Percentiles rank a stretch among this genome's conserved stretches.
Evolutionary conservation across 352 stramenopile genomes (phyloP).

Genomic region (Phytophthora sp.): DNA sequence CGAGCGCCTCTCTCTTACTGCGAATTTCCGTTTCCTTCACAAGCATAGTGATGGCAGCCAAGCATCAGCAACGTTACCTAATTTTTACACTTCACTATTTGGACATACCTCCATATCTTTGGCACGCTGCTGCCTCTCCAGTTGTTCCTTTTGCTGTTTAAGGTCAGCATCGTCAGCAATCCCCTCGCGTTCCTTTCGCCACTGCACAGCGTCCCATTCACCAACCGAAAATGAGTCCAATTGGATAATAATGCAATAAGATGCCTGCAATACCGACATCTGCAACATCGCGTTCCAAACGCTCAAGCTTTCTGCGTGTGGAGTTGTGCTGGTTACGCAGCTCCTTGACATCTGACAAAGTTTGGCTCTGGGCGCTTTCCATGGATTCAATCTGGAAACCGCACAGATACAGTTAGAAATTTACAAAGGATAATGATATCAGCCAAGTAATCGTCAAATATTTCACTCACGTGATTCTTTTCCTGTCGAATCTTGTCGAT

Average conservation of each 20-base stretch:
- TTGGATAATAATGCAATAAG: neutral
- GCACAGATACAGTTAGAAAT: neutral
- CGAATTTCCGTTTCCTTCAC: constrained; percentile 72
- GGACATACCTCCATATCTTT: constrained; percentile 71
- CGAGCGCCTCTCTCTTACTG: constrained; percentile 66
- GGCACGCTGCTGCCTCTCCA: constrained; percentile 69
- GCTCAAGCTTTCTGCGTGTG: constrained; percentile 67
- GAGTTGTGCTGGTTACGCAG: constrained; percentile 77
- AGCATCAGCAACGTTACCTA: neutral
- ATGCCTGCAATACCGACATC: constrained; percentile 40
- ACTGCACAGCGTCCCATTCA: constrained; percentile 41
- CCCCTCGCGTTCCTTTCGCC: constrained; percentile 54
- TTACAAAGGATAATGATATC: too few relatives aligned
- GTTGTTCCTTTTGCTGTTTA: constrained; percentile 63
- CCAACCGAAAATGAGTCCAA: neutral
- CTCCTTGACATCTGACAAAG: constrained; percentile 68
- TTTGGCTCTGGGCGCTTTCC: constrained; percentile 75
- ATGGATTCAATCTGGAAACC: constrained; percentile 61
- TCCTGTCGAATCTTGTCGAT: constrained; percentile 73
- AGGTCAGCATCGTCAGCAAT: constrained; percentile 61
- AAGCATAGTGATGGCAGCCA: constrained; percentile 4
- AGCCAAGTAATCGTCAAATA: too few relatives aligned
- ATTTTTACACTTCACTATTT: neutral
- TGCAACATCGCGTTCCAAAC: constrained; percentile 63
- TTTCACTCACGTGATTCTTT: constrained; percentile 51